Evolutionary conservation across 805 yeast genomes (phyloP).

Genomic region (Candida xyloterini): DNA sequence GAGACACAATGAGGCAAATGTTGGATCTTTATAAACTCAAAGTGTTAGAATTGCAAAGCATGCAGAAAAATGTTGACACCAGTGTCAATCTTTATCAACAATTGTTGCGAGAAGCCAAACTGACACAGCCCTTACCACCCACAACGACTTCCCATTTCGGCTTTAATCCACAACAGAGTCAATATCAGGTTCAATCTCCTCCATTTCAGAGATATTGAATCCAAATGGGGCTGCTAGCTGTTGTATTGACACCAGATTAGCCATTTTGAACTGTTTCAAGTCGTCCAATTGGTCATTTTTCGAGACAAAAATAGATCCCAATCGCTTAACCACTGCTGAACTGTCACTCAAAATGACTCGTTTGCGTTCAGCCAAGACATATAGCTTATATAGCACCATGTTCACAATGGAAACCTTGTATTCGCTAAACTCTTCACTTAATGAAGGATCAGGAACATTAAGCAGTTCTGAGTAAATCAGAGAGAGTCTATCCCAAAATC

Average conservation of each 20-base stretch:
- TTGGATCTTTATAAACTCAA: slow-evolving; percentile 76
- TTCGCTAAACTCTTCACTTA: slow-evolving; percentile 5
- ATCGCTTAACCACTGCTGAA: slow-evolving; percentile 16
- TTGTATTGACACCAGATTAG: slow-evolving; percentile 15
- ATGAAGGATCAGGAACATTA: slow-evolving; percentile 5
- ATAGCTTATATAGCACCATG: slow-evolving; percentile 16
- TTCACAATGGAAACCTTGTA: slow-evolving; percentile 17
- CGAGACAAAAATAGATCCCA: slow-evolving; percentile 19
- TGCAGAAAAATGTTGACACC: slow-evolving; percentile 65
- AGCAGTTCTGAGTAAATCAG: slow-evolving; percentile 23
- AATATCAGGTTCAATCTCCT: slow-evolving; percentile 15
- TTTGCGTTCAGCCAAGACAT: slow-evolving; percentile 9
- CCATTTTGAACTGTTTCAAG: slow-evolving; percentile 12
- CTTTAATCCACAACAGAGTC: slow-evolving; percentile 16
- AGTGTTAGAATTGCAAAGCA: slow-evolving; percentile 70
- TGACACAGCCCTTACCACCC: slow-evolving; percentile 12
- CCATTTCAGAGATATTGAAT: slow-evolving; percentile 3
- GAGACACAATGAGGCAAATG: slow-evolving; percentile 69
- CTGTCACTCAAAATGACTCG: slow-evolving; percentile 24
- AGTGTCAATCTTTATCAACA: slow-evolving; percentile 71
- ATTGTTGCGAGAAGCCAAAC: slow-evolving; percentile 34
- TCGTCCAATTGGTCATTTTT: slow-evolving; percentile 14
- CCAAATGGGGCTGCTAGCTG: slow-evolving; percentile 5
- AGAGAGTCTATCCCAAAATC: slow-evolving; percentile 24
- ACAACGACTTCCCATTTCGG: slow-evolving; percentile 9